Evolutionary conservation across 371 early-diverging fungal genomes (phyloP).

Genomic region (Zychaea mexicana): DNA sequence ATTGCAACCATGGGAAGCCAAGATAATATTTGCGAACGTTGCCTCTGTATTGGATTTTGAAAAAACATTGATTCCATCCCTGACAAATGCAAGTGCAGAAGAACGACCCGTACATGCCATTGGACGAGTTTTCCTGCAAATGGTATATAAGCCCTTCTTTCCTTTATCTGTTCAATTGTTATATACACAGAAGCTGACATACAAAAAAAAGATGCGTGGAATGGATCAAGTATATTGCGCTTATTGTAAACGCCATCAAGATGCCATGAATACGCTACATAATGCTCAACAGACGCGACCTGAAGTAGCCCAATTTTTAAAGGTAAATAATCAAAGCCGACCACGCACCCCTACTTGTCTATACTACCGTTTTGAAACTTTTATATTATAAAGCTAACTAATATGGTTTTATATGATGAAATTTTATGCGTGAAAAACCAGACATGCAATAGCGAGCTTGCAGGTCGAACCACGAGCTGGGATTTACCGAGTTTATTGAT

Average conservation of each 20-base stretch:
- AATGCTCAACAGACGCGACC: slow-evolving; percentile 10
- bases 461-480: slow-evolving; percentile 78
- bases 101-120: slow-evolving; percentile 35
- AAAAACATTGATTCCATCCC: slow-evolving; percentile 47
- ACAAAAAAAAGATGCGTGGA: slow-evolving; percentile 34
- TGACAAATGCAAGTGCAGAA: slow-evolving; percentile 12
- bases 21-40: slow-evolving; percentile 66
- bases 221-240: slow-evolving; percentile 70
- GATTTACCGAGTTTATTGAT: slow-evolving; percentile 79
- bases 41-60: slow-evolving; percentile 58
- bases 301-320: slow-evolving; percentile 6
- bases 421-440: slow-evolving; percentile 15
- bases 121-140: slow-evolving; percentile 55
- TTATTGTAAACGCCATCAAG: slow-evolving; percentile 79
- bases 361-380: too few species aligned
- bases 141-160: slow-evolving; percentile 34
- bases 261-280: slow-evolving; percentile 53
- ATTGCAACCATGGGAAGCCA: slow-evolving; percentile 41
- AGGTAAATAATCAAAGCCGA: too few species aligned
- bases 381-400: too few species aligned
- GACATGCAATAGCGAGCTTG: slow-evolving; percentile 52
- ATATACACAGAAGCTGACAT: neutral
- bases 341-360: too few species aligned
- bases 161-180: too few species aligned
- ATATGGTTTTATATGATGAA: too few species aligned